These are phyloP conservation scores for Solanum commersonii DNA, from an alignment of 257 asterid genomes.

Conservation along the genomic window DNA sequence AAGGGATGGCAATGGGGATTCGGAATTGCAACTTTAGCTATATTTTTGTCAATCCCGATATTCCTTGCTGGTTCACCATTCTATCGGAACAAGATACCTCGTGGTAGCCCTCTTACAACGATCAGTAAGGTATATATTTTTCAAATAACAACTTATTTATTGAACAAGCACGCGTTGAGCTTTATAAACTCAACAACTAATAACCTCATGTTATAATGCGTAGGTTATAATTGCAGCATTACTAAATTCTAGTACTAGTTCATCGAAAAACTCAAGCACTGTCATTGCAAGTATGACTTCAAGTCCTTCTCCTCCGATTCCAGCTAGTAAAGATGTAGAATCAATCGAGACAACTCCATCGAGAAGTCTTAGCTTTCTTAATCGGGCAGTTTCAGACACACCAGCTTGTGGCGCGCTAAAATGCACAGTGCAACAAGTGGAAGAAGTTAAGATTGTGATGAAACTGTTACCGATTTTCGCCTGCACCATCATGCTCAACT, in stretches of 20 bases:
- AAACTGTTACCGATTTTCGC: constrained; percentile 79
- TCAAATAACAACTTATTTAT: too few relatives aligned
- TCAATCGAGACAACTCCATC: constrained; percentile 7
- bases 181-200: background rate
- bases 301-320: constrained; percentile 21
- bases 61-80: constrained; percentile 51
- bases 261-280: constrained; percentile 14
- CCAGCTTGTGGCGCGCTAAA: background rate
- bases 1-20: constrained; percentile 97
- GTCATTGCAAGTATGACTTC: constrained; percentile 29
- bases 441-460: constrained; percentile 66
- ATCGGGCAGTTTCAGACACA: constrained; percentile 4
- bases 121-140: constrained; percentile 36
- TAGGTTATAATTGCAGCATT: constrained; percentile 34
- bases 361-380: constrained; percentile 17
- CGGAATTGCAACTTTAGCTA: constrained; percentile 52
- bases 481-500: constrained; percentile 74
- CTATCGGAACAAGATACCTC: constrained; percentile 57
- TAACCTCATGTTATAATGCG: background rate
- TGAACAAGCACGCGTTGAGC: background rate
- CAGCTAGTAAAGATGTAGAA: background rate
- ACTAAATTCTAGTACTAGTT: constrained; percentile 8
- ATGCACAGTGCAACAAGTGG: constrained; percentile 41
- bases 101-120: constrained; percentile 67
- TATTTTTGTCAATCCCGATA: constrained; percentile 52